These are phyloP conservation scores for Intubia oerlemansii DNA, from an alignment of 2,329 filamentous ascomycete genomes.

Conservation along the genomic window DNA sequence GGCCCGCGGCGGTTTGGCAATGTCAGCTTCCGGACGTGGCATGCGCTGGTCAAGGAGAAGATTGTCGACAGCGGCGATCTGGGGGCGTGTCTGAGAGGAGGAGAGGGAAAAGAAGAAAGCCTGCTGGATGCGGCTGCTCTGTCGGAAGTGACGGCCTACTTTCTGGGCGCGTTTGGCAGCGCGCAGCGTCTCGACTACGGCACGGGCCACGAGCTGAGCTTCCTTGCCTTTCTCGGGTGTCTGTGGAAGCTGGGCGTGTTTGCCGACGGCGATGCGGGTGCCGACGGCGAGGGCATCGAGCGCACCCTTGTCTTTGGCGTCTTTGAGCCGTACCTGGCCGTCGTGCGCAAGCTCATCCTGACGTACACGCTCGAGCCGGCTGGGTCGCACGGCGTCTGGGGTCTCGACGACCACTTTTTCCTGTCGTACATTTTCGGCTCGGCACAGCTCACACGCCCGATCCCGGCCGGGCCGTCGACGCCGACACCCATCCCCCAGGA, in stretches of 20 bases:
- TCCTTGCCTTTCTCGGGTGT: constrained; percentile 72
- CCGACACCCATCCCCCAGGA: constrained; percentile 45
- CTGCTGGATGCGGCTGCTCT: constrained; percentile 10
- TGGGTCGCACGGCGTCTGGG: constrained; percentile 94
- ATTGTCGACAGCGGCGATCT: constrained; percentile 31
- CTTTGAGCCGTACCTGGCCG: constrained; percentile 66
- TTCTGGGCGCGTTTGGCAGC: constrained; percentile 75
- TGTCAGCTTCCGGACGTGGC: constrained; percentile 72
- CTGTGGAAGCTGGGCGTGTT: constrained; percentile 86
- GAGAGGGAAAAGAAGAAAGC: neutral
- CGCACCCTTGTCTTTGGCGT: constrained; percentile 62
- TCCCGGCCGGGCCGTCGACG: constrained; percentile 23
- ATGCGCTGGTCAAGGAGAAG: constrained; percentile 41
- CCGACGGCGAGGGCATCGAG: constrained; percentile 35
- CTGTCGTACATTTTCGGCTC: constrained; percentile 88
- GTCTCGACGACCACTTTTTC: constrained; percentile 93
- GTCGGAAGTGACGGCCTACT: constrained; percentile 55
- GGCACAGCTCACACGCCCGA: constrained; percentile 65
- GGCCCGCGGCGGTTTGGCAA: constrained; percentile 87
- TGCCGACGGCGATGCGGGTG: constrained; percentile 19
- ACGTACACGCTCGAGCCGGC: constrained; percentile 90
- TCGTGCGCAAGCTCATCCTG: constrained; percentile 65
- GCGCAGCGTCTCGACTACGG: constrained; percentile 82
- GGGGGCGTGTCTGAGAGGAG: no score
- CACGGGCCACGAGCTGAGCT: constrained; percentile 88